These are phyloP conservation scores for Hypocrella siamensis DNA, from an alignment of 2,329 filamentous ascomycete species.

Conservation along the genomic window DNA sequence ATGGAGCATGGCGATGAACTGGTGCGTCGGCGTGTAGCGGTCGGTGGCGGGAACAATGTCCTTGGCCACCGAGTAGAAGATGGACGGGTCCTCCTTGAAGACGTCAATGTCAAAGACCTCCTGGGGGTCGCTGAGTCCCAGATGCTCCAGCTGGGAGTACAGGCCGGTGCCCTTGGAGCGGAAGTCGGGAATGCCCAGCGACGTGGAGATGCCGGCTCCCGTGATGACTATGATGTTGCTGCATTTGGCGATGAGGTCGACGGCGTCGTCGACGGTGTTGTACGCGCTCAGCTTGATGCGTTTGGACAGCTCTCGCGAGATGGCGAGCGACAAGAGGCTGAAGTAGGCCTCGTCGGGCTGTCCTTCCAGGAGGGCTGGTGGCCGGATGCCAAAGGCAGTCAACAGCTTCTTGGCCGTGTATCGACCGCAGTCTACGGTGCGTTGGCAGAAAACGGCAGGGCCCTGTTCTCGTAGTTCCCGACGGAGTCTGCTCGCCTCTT, in stretches of 20 bases:
- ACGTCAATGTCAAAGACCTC: constrained; percentile 87
- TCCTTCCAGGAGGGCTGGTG: constrained; percentile 59
- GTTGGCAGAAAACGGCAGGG: constrained; percentile 59
- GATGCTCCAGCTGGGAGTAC: constrained; percentile 68
- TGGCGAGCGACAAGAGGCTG: constrained; percentile 57
- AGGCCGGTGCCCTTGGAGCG: constrained; percentile 85
- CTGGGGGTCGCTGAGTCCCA: constrained; percentile 71
- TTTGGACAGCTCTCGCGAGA: constrained; percentile 67
- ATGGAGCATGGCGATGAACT: constrained; percentile 82
- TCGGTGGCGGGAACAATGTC: constrained; percentile 74
- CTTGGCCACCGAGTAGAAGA: constrained; percentile 84
- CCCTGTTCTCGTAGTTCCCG: constrained; percentile 60
- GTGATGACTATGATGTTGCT: constrained; percentile 88
- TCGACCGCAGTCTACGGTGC: constrained; percentile 51
- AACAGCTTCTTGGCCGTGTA: constrained; percentile 72
- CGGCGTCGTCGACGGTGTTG: constrained; percentile 81
- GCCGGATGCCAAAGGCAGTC: constrained; percentile 68
- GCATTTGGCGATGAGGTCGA: constrained; percentile 54
- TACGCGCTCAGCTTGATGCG: constrained; percentile 64
- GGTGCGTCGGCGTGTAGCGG: constrained; percentile 79
- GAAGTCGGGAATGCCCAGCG: constrained; percentile 92
- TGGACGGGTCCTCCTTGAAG: constrained; percentile 72
- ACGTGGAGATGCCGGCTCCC: constrained; percentile 91
- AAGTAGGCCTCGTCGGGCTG: constrained; percentile 55
- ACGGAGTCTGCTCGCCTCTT: constrained; percentile 54